phyloP scores from a whole-genome alignment of 202 grass and related monocot species.

The Zizania palustris region DNA sequence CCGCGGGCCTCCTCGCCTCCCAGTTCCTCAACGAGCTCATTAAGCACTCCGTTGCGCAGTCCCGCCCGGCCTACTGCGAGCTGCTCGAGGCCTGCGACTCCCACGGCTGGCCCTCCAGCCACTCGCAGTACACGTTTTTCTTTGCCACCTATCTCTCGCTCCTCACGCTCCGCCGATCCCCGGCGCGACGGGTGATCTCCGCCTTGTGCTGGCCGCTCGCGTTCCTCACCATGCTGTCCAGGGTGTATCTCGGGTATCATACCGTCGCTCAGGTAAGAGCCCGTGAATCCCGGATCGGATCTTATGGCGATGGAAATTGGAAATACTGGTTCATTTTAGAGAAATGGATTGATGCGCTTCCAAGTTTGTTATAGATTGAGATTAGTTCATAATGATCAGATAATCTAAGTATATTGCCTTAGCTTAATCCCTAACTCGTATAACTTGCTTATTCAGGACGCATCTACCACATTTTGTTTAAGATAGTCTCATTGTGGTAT shows the following conservation, averaged over 20 bases:
- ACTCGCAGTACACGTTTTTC: constrained; percentile 97
- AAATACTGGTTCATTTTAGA: neutral
- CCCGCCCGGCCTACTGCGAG: constrained; percentile 68
- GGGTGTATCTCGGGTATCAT: constrained; percentile 97
- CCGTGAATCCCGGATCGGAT: constrained; percentile 38
- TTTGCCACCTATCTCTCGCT: constrained; percentile 87
- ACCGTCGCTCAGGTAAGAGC: constrained; percentile 72
- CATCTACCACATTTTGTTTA: neutral
- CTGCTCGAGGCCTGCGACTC: constrained; percentile 84
- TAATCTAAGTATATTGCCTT: constrained; percentile 1
- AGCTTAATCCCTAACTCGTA: neutral
- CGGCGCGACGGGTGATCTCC: constrained; percentile 48
- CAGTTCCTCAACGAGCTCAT: constrained; percentile 84
- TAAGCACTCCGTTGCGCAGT: constrained; percentile 85
- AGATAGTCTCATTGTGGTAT: neutral
- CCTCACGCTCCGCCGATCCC: constrained; percentile 46
- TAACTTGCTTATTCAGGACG: neutral
- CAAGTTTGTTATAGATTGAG: neutral
- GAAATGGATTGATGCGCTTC: neutral
- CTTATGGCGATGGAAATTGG: neutral
- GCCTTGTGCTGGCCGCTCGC: constrained; percentile 70
- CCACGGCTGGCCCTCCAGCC: constrained; percentile 89
- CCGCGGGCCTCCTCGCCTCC: constrained; percentile 71
- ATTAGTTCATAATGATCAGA: neutral
- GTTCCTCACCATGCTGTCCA: constrained; percentile 88